These are phyloP conservation scores for Arthrobotrys megalospora DNA, from an alignment of 2,329 filamentous ascomycete species.

Conservation along the genomic window DNA sequence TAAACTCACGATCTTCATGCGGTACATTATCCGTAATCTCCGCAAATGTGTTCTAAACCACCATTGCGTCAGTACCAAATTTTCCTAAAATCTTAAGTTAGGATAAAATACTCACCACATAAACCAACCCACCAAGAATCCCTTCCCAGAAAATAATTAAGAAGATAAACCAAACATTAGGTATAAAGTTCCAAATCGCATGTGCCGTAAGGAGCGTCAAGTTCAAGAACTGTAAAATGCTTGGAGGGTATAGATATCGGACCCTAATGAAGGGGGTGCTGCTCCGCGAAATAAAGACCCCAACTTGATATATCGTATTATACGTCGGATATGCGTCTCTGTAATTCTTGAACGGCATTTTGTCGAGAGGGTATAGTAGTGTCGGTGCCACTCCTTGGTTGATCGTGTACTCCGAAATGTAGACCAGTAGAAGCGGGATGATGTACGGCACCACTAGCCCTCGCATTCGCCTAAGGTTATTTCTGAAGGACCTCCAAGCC, in stretches of 20 bases:
- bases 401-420: constrained; percentile 96
- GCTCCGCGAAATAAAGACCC: constrained; percentile 93
- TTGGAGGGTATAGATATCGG: constrained; percentile 84
- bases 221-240: constrained; percentile 85
- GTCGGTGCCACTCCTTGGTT: constrained; percentile 95
- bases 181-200: constrained; percentile 84
- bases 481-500: constrained; percentile 68
- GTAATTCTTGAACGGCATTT: constrained; percentile 83
- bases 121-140: constrained; percentile 88
- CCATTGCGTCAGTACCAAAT: neutral
- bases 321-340: constrained; percentile 96
- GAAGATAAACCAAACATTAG: constrained; percentile 89
- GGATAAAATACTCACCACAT: constrained; percentile 72
- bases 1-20: constrained; percentile 87
- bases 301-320: constrained; percentile 92
- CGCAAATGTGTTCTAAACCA: constrained; percentile 81
- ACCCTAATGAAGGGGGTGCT: constrained; percentile 90
- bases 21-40: constrained; percentile 90
- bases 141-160: constrained; percentile 93
- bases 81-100: neutral
- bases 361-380: constrained; percentile 81
- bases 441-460: constrained; percentile 84
- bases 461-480: constrained; percentile 76
- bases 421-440: constrained; percentile 91
- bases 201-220: constrained; percentile 81